These are phyloP conservation scores for Lantana camara DNA, from an alignment of 257 asterid species.

Conservation along the genomic window DNA sequence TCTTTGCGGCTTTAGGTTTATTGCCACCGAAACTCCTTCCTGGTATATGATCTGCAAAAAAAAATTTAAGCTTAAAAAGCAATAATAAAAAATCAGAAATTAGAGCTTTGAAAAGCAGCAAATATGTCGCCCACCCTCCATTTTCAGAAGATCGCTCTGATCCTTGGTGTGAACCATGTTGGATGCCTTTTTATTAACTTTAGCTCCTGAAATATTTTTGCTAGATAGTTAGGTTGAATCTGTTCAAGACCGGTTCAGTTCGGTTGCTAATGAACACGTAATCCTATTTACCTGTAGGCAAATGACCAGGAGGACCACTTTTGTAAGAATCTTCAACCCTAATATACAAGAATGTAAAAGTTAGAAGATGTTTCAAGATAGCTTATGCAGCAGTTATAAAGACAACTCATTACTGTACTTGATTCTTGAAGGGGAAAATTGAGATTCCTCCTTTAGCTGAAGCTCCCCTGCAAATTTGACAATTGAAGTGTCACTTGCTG, in stretches of 20 bases:
- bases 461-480: constrained; percentile 51
- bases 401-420: constrained; percentile 51
- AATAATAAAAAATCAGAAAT: not conserved
- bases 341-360: constrained; percentile 19
- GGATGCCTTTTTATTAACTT: constrained; percentile 59
- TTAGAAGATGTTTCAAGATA: constrained; percentile 33
- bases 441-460: constrained; percentile 67
- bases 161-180: constrained; percentile 58
- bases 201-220: constrained; percentile 47
- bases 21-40: constrained; percentile 68
- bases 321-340: constrained; percentile 78
- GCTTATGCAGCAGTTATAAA: constrained; percentile 16
- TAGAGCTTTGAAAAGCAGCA: constrained; percentile 8
- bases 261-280: constrained; percentile 9
- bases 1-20: constrained; percentile 54
- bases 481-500: not conserved
- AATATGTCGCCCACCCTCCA: constrained; percentile 51
- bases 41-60: constrained; percentile 40
- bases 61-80: constrained; percentile 14
- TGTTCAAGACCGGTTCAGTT: not conserved
- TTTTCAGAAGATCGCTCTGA: constrained; percentile 53
- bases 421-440: constrained; percentile 67
- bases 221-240: constrained; percentile 26
- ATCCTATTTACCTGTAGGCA: constrained; percentile 58
- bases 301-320: constrained; percentile 66